These are phyloP conservation scores for Solanum boliviense DNA, from an alignment of 257 asterid species.

Conservation along the genomic window DNA sequence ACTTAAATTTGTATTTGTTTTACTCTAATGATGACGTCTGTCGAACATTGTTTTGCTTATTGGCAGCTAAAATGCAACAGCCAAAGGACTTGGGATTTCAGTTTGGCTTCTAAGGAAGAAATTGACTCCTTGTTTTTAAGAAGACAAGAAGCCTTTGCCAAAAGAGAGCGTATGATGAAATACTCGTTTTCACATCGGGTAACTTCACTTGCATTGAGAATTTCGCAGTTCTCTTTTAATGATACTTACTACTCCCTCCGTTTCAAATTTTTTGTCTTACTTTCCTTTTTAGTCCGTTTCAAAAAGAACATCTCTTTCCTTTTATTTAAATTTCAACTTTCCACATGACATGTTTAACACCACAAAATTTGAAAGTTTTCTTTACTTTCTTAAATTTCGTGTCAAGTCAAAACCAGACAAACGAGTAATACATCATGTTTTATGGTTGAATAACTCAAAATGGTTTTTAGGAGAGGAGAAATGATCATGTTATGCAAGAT, in stretches of 20 bases:
- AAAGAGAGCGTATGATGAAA: conserved; percentile 66
- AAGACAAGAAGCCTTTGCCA: conserved; percentile 50
- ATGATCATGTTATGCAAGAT: conserved; percentile 35
- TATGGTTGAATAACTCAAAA: not conserved
- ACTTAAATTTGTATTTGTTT: not conserved
- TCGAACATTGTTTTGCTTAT: not conserved
- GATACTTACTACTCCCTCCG: not conserved
- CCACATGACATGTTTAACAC: not conserved
- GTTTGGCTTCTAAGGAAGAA: conserved; percentile 37
- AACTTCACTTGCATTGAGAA: conserved; percentile 2
- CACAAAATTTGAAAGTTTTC: not conserved
- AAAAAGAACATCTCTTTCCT: not conserved
- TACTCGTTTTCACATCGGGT: conserved; percentile 75
- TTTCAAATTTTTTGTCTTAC: not conserved
- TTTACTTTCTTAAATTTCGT: not conserved
- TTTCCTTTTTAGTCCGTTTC: not conserved
- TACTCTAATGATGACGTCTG: not conserved
- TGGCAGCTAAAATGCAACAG: conserved; percentile 35
- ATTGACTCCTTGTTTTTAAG: conserved; percentile 41
- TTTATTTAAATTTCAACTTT: not conserved
- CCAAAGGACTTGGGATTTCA: conserved; percentile 49
- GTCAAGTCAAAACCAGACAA: not conserved
- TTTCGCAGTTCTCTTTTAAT: not conserved
- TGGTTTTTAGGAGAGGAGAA: conserved; percentile 48
- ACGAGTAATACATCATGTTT: not conserved